Conservation (phyloP, 352 stramenopile species). For the Pythium phragmiticola region DNA sequence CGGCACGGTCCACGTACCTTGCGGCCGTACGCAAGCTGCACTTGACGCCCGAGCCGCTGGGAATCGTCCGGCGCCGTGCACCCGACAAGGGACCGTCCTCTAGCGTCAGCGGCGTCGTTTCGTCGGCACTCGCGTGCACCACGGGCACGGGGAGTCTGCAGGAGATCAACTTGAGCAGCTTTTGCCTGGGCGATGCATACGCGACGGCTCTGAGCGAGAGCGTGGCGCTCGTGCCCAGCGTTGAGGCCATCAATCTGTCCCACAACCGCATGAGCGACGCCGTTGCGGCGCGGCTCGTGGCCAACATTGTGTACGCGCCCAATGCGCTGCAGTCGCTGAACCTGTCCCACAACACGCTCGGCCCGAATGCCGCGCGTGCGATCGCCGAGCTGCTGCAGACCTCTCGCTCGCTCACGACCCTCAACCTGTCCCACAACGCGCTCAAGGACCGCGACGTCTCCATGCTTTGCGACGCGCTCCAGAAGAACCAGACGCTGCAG, state of each 20-base stretch:
- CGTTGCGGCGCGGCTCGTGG: conserved; percentile 53
- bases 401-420: conserved; percentile 51
- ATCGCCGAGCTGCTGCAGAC: conserved; percentile 39
- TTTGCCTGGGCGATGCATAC: conserved; percentile 66
- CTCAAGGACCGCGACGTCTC: conserved; percentile 60
- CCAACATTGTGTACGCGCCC: conserved; percentile 26
- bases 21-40: conserved; percentile 53
- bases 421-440: conserved; percentile 69
- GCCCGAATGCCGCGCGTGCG: conserved; percentile 35
- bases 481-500: conserved; percentile 64
- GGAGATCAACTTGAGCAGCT: conserved; percentile 73
- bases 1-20: conserved; percentile 62
- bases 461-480: conserved; percentile 72
- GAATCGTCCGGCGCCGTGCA: conserved; percentile 54
- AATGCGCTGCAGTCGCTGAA: conserved; percentile 54
- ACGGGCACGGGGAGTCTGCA: conserved; percentile 40
- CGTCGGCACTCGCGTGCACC: conserved; percentile 32
- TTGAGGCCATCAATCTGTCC: conserved; percentile 68
- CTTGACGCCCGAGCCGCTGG: conserved; percentile 60
- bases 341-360: conserved; percentile 60
- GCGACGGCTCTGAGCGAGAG: conserved; percentile 56
- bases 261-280: conserved; percentile 70
- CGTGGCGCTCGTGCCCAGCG: conserved; percentile 57
- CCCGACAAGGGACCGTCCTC: conserved; percentile 44
- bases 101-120: conserved; percentile 29